phyloP scores from a whole-genome alignment of 208 protist species.

The Paratrypanosoma confusum region DNA sequence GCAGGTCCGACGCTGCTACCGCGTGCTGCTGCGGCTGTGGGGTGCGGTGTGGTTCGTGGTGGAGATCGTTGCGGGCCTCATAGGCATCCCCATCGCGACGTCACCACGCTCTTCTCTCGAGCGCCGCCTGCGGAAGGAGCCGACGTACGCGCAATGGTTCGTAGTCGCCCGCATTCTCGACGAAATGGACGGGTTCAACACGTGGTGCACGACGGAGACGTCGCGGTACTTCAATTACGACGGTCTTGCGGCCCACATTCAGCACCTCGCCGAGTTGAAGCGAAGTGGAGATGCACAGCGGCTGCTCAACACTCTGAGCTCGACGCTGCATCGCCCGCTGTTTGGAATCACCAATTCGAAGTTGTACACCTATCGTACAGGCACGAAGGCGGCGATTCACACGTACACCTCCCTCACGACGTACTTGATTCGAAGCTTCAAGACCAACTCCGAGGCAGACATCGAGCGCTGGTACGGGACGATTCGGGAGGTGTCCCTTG shows the following conservation, averaged over 20 bases:
- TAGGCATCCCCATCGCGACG: constrained; percentile 24
- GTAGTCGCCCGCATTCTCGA: constrained; percentile 27
- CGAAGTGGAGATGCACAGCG: constrained; percentile 13
- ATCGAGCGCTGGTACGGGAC: constrained; percentile 17
- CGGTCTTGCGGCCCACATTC: constrained; percentile 27
- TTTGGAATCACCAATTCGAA: constrained; percentile 41
- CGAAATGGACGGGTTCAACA: constrained; percentile 40
- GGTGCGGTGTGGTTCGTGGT: constrained; percentile 5
- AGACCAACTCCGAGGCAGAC: constrained; percentile 1
- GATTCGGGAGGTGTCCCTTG: constrained; percentile 21
- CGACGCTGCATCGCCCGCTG: constrained; percentile 34
- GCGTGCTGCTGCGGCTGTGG: too few species aligned
- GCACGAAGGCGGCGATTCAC: constrained; percentile 56
- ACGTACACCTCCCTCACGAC: constrained; percentile 48
- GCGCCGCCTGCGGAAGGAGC: constrained; percentile 7
- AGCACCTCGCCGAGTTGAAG: constrained; percentile 29
- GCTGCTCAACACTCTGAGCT: constrained; percentile 25
- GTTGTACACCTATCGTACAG: constrained; percentile 48
- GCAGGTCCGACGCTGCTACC: too few species aligned
- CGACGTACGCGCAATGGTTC: constrained; percentile 36
- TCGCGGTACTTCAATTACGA: constrained; percentile 28
- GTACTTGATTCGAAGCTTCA: constrained; percentile 17
- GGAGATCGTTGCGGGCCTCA: constrained; percentile 29
- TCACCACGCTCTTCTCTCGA: constrained; percentile 18
- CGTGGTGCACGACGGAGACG: constrained; percentile 27